Percentiles rank a stretch among this genome's conserved stretches.
Conservation (phyloP, 2,329 filamentous ascomycete species). For the Paracoccidioides lutzii region DNA sequence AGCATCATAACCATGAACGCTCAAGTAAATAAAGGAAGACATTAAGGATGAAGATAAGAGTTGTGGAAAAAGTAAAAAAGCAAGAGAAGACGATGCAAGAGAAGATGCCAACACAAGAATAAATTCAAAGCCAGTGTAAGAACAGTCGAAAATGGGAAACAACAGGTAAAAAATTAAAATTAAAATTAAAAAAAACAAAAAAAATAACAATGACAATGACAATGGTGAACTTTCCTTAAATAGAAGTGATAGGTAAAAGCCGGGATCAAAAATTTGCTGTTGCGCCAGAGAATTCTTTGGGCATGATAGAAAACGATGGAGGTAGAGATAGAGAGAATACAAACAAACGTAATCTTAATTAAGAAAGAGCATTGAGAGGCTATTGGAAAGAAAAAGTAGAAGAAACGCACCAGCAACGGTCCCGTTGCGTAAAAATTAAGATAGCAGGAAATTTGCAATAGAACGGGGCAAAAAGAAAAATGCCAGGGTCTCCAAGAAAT, state of each 20-base stretch:
- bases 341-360: neutral
- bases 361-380: too few species aligned
- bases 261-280: neutral
- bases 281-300: conserved; percentile 3
- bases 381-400: neutral
- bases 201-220: too few species aligned
- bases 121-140: neutral
- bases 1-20: neutral
- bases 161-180: neutral
- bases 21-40: neutral
- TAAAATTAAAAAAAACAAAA: neutral
- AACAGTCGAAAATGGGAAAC: neutral
- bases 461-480: too few species aligned
- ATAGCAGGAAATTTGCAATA: too few species aligned
- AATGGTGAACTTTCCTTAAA: neutral
- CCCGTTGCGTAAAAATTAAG: too few species aligned
- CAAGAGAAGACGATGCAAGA: neutral
- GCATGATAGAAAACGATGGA: neutral
- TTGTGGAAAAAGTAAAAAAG: neutral
- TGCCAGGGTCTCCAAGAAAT: too few species aligned
- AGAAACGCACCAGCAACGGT: too few species aligned
- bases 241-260: neutral
- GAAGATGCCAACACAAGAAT: neutral
- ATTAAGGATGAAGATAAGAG: too few species aligned
- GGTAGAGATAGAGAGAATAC: neutral